phyloP scores from a whole-genome alignment of 202 grass and related monocot genomes.

The Hordeum pubiflorum region DNA sequence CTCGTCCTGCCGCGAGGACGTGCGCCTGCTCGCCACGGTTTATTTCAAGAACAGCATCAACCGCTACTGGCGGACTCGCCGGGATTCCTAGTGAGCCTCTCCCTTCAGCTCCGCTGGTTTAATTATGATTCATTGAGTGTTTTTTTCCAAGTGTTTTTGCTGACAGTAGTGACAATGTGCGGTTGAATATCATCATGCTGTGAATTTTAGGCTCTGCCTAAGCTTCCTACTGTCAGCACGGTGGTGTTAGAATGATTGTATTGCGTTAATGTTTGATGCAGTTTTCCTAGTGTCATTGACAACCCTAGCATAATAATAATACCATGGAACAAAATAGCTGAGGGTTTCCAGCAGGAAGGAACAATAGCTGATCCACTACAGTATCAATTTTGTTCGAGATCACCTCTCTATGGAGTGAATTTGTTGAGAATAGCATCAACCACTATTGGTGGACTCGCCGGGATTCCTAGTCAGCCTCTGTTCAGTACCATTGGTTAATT shows the following conservation, averaged over 20 bases:
- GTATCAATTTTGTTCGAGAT: background rate
- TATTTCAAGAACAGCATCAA: conserved; percentile 98
- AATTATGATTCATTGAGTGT: background rate
- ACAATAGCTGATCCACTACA: background rate
- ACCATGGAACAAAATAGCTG: background rate
- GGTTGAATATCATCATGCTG: background rate
- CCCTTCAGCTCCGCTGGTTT: background rate
- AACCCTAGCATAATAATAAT: background rate
- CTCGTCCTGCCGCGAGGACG: conserved; percentile 72
- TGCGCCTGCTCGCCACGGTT: conserved; percentile 78
- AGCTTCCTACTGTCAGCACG: background rate
- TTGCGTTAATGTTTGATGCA: background rate
- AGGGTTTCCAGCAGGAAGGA: background rate
- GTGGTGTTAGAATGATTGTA: background rate
- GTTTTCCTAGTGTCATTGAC: background rate
- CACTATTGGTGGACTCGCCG: conserved; percentile 89
- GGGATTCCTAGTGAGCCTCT: conserved; percentile 66
- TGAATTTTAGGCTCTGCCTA: background rate
- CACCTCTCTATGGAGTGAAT: background rate
- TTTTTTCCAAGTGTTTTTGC: background rate
- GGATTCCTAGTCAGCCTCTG: conserved; percentile 50
- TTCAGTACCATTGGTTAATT: background rate
- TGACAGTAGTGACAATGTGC: background rate
- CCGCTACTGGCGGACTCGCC: conserved; percentile 83
- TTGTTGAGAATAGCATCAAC: conserved; percentile 78